These are phyloP conservation scores for Ustilago loliicola DNA, from an alignment of 1,284 basidiomycete species.

Conservation along the genomic window DNA sequence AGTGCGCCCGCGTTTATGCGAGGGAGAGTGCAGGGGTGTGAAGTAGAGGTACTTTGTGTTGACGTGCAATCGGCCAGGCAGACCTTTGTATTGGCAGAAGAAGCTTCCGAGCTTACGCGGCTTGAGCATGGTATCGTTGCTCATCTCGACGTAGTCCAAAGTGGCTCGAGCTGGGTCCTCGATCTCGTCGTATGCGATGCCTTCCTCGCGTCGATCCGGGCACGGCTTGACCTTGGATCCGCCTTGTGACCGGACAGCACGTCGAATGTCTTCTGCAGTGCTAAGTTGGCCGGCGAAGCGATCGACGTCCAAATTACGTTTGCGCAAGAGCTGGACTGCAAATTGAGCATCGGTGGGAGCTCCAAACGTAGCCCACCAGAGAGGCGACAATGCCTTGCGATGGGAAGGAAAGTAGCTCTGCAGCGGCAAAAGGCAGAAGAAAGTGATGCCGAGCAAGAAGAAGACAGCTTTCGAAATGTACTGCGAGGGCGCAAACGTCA, in stretches of 20 bases:
- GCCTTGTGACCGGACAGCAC: conserved; percentile 27
- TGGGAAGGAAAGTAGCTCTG: conserved; percentile 69
- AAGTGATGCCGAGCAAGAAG: conserved; percentile 63
- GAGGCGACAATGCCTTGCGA: conserved; percentile 64
- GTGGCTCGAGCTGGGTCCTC: conserved; percentile 45
- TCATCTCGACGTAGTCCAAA: conserved; percentile 50
- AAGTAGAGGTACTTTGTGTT: conserved; percentile 66
- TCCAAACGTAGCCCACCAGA: conserved; percentile 69
- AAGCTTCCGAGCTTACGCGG: conserved; percentile 67
- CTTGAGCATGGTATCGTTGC: conserved; percentile 45
- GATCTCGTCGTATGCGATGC: conserved; percentile 46
- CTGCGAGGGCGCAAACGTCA: conserved; percentile 60
- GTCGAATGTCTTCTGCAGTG: conserved; percentile 40
- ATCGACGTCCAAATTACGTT: conserved; percentile 56
- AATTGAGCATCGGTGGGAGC: conserved; percentile 69
- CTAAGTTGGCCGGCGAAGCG: conserved; percentile 27
- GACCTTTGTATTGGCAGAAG: conserved; percentile 68
- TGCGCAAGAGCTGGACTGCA: conserved; percentile 65
- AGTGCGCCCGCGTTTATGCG: conserved; percentile 56
- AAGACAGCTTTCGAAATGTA: conserved; percentile 59
- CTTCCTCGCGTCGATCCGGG: conserved; percentile 45
- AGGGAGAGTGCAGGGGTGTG: conserved; percentile 61
- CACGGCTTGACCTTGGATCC: conserved; percentile 30
- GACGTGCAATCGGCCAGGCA: conserved; percentile 66
- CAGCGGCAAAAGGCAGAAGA: conserved; percentile 65